These are phyloP conservation scores for Hymenoscyphus linearis DNA, from an alignment of 2,329 filamentous ascomycete species.

Conservation along the genomic window DNA sequence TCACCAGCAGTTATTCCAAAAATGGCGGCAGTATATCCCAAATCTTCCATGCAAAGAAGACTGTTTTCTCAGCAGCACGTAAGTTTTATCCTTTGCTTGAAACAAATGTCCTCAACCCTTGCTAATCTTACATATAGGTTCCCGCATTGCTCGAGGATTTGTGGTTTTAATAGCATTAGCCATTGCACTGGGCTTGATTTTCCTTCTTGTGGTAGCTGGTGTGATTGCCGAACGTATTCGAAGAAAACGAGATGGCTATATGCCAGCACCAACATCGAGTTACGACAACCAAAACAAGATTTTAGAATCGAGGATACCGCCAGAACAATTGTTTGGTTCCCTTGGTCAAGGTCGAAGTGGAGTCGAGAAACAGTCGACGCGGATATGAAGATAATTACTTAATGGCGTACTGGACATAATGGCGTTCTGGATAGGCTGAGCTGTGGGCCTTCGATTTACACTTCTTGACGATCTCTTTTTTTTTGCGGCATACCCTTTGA, in stretches of 20 bases:
- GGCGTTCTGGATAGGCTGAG: conserved; percentile 30
- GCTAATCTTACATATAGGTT: conserved; percentile 34
- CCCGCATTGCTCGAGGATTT: conserved; percentile 65
- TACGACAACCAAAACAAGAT: conserved; percentile 47
- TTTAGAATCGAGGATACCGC: conserved; percentile 55
- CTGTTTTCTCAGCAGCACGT: conserved; percentile 65
- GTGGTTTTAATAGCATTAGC: conserved; percentile 77
- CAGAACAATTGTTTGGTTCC: conserved; percentile 43
- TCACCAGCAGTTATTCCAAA: conserved; percentile 62
- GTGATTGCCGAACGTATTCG: conserved; percentile 70
- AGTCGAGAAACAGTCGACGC: conserved; percentile 27
- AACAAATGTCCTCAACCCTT: conserved; percentile 14
- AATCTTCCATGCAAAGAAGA: conserved; percentile 76
- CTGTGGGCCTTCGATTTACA: conserved; percentile 15
- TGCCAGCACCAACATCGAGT: conserved; percentile 66
- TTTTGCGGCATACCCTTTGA: conserved; percentile 25
- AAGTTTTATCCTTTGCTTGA: conserved; percentile 34
- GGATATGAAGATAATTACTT: conserved; percentile 26
- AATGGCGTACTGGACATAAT: conserved; percentile 24
- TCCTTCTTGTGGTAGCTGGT: conserved; percentile 70
- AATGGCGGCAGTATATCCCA: conserved; percentile 68
- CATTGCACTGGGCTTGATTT: conserved; percentile 71
- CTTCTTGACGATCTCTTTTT: conserved; percentile 18
- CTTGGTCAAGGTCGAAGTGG: conserved; percentile 28
- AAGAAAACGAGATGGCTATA: conserved; percentile 73